Evolutionary conservation across 176 grass and related monocot genomes (phyloP).

Genomic region (Bothriochloa decipiens): DNA sequence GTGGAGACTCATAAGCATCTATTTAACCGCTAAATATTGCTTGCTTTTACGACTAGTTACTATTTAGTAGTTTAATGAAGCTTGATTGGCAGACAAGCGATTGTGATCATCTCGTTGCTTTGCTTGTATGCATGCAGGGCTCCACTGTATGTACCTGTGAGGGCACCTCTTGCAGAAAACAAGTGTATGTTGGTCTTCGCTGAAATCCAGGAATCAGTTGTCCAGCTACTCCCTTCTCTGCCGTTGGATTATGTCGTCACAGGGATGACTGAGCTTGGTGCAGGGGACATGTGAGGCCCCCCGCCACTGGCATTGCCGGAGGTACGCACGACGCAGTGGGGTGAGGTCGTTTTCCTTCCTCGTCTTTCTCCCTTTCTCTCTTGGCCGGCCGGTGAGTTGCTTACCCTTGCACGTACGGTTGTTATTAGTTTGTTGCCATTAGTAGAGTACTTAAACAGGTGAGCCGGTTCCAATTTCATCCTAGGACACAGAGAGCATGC

Average conservation of each 20-base stretch:
- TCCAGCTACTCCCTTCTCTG: not conserved
- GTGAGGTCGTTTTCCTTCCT: conserved; percentile 39
- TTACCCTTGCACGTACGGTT: conserved; percentile 23
- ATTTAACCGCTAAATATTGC: conserved; percentile 21
- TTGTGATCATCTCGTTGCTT: conserved; percentile 15
- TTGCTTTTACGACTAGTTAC: not conserved
- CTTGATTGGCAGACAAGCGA: conserved; percentile 21
- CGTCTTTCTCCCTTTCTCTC: not conserved
- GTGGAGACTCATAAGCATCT: not conserved
- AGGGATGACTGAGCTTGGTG: not conserved
- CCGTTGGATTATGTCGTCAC: conserved; percentile 22
- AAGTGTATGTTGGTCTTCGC: conserved; percentile 27
- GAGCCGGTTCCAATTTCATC: not conserved
- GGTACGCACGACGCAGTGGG: not conserved
- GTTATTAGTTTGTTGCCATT: conserved; percentile 13
- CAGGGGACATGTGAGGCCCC: conserved; percentile 36
- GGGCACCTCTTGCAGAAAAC: conserved; percentile 43
- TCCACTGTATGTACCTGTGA: conserved; percentile 22
- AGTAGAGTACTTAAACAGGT: not conserved
- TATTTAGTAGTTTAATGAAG: not conserved
- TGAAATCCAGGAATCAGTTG: conserved; percentile 50
- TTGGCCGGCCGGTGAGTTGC: conserved; percentile 25
- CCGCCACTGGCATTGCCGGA: conserved; percentile 31
- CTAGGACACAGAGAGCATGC: conserved; percentile 29
- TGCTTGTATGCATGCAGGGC: conserved; percentile 26